phyloP scores from a whole-genome alignment of 2,329 filamentous ascomycete genomes.

The Apiospora koreana region DNA sequence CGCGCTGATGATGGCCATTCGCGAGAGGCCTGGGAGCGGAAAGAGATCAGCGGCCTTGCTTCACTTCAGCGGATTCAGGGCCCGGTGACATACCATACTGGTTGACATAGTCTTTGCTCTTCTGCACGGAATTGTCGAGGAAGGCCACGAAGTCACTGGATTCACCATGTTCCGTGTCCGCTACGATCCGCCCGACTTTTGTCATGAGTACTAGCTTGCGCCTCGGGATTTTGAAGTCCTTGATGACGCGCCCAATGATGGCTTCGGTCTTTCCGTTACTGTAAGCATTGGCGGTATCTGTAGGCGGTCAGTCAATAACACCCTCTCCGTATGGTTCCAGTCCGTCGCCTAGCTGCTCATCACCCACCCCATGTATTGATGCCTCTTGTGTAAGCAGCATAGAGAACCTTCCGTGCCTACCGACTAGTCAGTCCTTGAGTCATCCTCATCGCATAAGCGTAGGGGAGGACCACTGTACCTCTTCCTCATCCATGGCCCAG shows the following conservation, averaged over 20 bases:
- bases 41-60: no score
- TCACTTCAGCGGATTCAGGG: no score
- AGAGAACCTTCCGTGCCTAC: background rate
- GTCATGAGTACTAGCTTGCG: background rate
- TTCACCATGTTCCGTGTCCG: background rate
- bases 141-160: background rate
- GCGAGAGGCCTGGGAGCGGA: background rate
- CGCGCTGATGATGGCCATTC: background rate
- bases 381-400: background rate
- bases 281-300: background rate
- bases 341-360: background rate
- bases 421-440: background rate
- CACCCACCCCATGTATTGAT: background rate
- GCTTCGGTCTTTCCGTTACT: background rate
- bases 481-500: background rate
- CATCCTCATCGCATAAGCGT: background rate
- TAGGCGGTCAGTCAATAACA: background rate
- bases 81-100: background rate
- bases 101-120: constrained; percentile 1
- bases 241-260: background rate
- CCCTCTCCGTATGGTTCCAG: background rate
- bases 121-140: background rate
- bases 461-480: background rate
- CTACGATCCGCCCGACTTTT: background rate
- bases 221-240: background rate